Evolutionary conservation across 805 yeast species (phyloP), one percentile per base, ranked within the genome.

Genomic region (Debaryomyces hansenii): DNA sequence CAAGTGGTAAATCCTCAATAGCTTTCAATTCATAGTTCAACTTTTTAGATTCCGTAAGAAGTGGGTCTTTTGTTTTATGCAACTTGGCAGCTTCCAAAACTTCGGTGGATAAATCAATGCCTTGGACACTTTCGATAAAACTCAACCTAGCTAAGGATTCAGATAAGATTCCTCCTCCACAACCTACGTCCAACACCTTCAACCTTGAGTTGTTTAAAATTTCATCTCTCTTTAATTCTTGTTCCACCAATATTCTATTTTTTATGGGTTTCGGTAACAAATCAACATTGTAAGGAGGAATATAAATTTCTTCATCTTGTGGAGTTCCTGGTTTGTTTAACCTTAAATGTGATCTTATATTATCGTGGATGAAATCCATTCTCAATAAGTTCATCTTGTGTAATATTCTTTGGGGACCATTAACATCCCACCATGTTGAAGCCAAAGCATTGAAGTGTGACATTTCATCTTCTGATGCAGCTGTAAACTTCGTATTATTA

Each of bases 341-440:
- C 39, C 62, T 61, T 27, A 79, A 51, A 46, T 77, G 70, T 6
- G 57, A 52, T 52, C 72, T 69, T 21, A 92, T 68, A 0, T 83
- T 84, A 4, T 78, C 77, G 51, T 79, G 81, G 41, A 94, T 83
- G 61, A 90, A 94, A 63, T 90, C 97, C 86, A 92, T 78, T 52
- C 99, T 72, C 44, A 89, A 73, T 41, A 89, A 72, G 63, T 94
- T 94, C 99, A 94, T 92, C 67, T 90, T 87, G 67, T 94, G 98
- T 37, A 94, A 76, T 45, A 94, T 88, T 34, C 99, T 72, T 62
- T 94, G 98, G 1, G 97, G 86, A 0, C 99, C 99, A 52, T 83
- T 69, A 11, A 87, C 83, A 57, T 94, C 96, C 99, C 99, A 94
- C 99, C 99, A 94, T n/a, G 89, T 67, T n/a, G 85, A 74, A 1